phyloP scores from a whole-genome alignment of 2,329 filamentous ascomycete species.

The Colletotrichum navitas region DNA sequence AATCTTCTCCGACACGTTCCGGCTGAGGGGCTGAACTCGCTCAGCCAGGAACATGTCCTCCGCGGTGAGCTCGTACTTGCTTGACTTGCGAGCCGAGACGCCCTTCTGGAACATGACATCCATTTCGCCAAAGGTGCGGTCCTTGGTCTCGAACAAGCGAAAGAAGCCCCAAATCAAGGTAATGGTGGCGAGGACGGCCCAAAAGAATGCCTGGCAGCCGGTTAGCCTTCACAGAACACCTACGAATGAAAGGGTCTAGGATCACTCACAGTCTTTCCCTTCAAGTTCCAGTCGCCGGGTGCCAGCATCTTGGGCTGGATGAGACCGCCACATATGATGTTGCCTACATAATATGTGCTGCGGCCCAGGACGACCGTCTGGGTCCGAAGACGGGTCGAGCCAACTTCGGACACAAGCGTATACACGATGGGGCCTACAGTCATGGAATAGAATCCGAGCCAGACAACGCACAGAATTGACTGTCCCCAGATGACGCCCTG shows the following conservation, averaged over 20 bases:
- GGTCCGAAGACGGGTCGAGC: slow-evolving; percentile 60
- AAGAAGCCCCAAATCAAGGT: slow-evolving; percentile 58
- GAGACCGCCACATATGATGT: slow-evolving; percentile 56
- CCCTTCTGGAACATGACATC: slow-evolving; percentile 58
- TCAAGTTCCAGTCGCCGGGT: slow-evolving; percentile 55
- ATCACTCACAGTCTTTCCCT: slow-evolving; percentile 53
- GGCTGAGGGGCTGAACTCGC: slow-evolving; percentile 16
- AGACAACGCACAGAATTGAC: slow-evolving; percentile 57
- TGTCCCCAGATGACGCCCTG: slow-evolving; percentile 55
- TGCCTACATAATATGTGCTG: slow-evolving; percentile 56
- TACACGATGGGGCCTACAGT: slow-evolving; percentile 60
- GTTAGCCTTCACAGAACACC: slow-evolving; percentile 28
- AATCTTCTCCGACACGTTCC: slow-evolving; percentile 25
- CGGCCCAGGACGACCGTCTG: slow-evolving; percentile 61
- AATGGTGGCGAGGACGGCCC: slow-evolving; percentile 53
- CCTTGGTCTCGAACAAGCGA: slow-evolving; percentile 60
- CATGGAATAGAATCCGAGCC: slow-evolving; percentile 59
- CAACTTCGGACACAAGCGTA: slow-evolving; percentile 59
- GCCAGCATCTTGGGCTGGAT: slow-evolving; percentile 55
- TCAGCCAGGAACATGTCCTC: slow-evolving; percentile 48
- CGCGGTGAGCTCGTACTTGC: slow-evolving; percentile 51
- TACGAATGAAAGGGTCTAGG: slow-evolving; percentile 28
- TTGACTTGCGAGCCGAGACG: slow-evolving; percentile 55
- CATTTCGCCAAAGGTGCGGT: slow-evolving; percentile 59
- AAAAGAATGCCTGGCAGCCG: slow-evolving; percentile 55